Conservation (phyloP, 495 filamentous ascomycete genomes). For the Penicillium lagena region DNA sequence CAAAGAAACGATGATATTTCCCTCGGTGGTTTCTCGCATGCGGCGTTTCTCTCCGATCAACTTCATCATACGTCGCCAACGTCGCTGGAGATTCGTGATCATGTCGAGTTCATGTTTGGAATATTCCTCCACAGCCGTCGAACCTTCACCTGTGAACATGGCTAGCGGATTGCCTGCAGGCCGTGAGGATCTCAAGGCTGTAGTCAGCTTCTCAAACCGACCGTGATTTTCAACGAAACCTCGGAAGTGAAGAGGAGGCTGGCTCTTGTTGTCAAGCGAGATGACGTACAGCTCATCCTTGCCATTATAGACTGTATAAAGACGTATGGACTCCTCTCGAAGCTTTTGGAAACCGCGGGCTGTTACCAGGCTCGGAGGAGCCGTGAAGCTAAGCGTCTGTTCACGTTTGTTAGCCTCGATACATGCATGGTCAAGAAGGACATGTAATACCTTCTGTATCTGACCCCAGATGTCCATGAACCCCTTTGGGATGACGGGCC, state of each 20-base stretch:
- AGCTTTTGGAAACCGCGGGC: not conserved
- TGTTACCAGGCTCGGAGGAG: too few species aligned
- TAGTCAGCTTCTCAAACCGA: not conserved
- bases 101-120: slow-evolving; percentile 1
- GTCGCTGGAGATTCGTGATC: slow-evolving; percentile 5
- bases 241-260: not conserved
- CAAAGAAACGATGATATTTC: not conserved
- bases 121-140: not conserved
- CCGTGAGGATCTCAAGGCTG: not conserved
- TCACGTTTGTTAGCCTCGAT: too few species aligned
- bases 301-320: slow-evolving; percentile 3
- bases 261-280: slow-evolving; percentile 2
- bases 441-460: not conserved
- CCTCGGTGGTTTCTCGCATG: not conserved
- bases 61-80: slow-evolving; percentile 4
- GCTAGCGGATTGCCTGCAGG: not conserved
- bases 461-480: not conserved
- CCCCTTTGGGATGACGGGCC: not conserved
- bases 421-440: not conserved
- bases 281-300: slow-evolving; percentile 9
- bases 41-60: not conserved
- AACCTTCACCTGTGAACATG: not conserved
- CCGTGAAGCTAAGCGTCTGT: too few species aligned
- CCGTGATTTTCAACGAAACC: not conserved
- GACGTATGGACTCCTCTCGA: not conserved